Evolutionary conservation across 2,329 filamentous ascomycete species (phyloP).

Genomic region (Talaromyces sp.): DNA sequence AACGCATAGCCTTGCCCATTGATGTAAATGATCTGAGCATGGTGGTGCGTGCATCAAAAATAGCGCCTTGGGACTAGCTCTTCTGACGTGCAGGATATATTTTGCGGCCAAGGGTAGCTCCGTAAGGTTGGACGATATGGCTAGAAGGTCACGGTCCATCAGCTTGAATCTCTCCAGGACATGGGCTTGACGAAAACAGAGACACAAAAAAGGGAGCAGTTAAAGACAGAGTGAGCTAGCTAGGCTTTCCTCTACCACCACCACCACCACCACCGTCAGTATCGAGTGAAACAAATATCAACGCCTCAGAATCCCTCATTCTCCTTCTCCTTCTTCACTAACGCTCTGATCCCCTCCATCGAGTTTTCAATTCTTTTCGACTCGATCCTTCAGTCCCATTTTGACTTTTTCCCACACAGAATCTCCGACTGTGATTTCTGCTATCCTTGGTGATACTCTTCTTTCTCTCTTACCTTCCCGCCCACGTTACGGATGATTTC

Average conservation of each 20-base stretch:
- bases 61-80: conserved; percentile 14
- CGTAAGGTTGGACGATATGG: conserved; percentile 25
- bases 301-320: conserved; percentile 13
- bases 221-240: conserved; percentile 4
- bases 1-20: conserved; percentile 6
- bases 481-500: conserved; percentile 2
- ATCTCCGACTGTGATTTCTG: background rate
- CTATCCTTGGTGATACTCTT: conserved; percentile 7
- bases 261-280: no score
- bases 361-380: conserved; percentile 3
- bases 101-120: conserved; percentile 17
- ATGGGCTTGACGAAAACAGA: conserved; percentile 11
- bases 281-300: conserved; percentile 27
- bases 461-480: background rate
- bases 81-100: conserved; percentile 25
- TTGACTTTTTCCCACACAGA: background rate
- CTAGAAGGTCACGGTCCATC: conserved; percentile 22
- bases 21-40: conserved; percentile 8
- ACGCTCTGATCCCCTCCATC: background rate
- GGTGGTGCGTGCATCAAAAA: conserved; percentile 15
- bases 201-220: background rate
- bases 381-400: background rate
- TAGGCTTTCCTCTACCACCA: conserved; percentile 4
- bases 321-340: background rate
- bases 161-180: conserved; percentile 15